Percentiles rank a stretch among this genome's conserved stretches.
phyloP scores from a whole-genome alignment of 2,329 filamentous ascomycete genomes.

The Xylariaceae sp. region DNA sequence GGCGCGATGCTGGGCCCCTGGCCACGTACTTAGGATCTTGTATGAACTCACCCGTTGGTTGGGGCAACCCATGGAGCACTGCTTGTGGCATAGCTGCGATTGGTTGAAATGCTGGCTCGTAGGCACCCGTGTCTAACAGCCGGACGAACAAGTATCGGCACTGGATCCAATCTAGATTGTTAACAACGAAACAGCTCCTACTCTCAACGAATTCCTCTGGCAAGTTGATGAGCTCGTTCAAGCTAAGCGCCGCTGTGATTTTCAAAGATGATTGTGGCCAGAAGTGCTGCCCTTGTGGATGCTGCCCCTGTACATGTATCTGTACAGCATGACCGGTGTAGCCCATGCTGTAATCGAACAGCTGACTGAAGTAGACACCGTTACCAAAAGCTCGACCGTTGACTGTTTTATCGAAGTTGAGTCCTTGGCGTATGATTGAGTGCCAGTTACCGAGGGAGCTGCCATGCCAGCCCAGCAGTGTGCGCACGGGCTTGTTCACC shows the following conservation, averaged over 20 bases:
- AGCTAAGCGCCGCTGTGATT: constrained; percentile 57
- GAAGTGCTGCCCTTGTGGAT: neutral
- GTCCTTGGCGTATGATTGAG: constrained; percentile 76
- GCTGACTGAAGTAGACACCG: constrained; percentile 74
- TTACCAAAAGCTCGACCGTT: constrained; percentile 72
- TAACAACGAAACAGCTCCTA: constrained; percentile 65
- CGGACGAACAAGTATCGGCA: constrained; percentile 73
- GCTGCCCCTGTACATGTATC: neutral
- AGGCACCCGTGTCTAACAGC: neutral
- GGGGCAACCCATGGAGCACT: too few species aligned
- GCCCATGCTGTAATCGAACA: constrained; percentile 51
- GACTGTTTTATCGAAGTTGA: constrained; percentile 61
- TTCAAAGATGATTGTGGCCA: constrained; percentile 69
- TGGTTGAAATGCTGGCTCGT: too few species aligned
- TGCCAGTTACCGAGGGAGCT: constrained; percentile 79
- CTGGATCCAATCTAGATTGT: constrained; percentile 80
- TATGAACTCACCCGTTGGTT: too few species aligned
- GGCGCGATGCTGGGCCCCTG: too few species aligned
- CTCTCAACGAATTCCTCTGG: constrained; percentile 55
- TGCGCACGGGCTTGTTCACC: constrained; percentile 40
- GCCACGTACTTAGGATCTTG: too few species aligned
- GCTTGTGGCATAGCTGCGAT: too few species aligned
- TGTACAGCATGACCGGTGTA: constrained; percentile 38
- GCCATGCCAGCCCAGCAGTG: constrained; percentile 84
- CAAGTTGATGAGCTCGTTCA: constrained; percentile 83